Conservation (phyloP, 78 protist genomes). For the Chrysochromulina parva region DNA sequence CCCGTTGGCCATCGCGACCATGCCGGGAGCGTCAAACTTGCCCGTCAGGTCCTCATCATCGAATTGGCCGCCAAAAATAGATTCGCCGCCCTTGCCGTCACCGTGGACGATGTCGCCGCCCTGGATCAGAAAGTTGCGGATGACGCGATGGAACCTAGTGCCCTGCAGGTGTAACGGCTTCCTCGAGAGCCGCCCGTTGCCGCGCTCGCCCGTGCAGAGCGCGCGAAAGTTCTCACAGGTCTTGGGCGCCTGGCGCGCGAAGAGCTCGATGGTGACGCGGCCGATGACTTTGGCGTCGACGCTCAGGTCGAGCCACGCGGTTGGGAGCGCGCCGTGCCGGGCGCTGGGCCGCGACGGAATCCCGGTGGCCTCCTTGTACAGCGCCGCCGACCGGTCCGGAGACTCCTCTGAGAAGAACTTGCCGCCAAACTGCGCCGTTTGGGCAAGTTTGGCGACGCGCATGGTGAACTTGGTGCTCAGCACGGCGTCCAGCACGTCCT, state of each 20-base stretch:
- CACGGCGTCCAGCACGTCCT: too few relatives aligned
- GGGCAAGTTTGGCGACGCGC: too few relatives aligned
- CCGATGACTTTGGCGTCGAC: background rate
- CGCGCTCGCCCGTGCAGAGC: slow-evolving; percentile 53
- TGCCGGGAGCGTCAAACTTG: slow-evolving; percentile 53
- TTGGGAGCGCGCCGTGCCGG: too few relatives aligned
- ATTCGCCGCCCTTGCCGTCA: slow-evolving; percentile 55
- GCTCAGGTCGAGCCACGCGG: background rate
- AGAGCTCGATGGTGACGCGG: background rate
- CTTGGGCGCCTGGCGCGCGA: background rate
- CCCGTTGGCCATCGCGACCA: slow-evolving; percentile 82
- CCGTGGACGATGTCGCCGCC: slow-evolving; percentile 44
- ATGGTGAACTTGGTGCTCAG: too few relatives aligned
- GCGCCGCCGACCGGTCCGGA: too few relatives aligned
- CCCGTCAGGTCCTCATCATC: slow-evolving; percentile 62
- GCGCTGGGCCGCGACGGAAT: too few relatives aligned
- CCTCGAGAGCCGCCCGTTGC: slow-evolving; percentile 15
- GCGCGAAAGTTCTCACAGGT: slow-evolving; percentile 64
- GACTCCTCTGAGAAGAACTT: too few relatives aligned
- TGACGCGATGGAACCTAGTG: slow-evolving; percentile 54
- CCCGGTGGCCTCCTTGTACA: too few relatives aligned
- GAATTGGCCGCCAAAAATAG: slow-evolving; percentile 40
- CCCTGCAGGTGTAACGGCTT: background rate
- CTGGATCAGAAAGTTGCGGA: slow-evolving; percentile 54
- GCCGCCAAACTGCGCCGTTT: too few relatives aligned